A percentile compares a stretch with the other conserved stretches of the same genome.
phyloP scores from a whole-genome alignment of 306 rosid genomes.

The Trifolium dubium region DNA sequence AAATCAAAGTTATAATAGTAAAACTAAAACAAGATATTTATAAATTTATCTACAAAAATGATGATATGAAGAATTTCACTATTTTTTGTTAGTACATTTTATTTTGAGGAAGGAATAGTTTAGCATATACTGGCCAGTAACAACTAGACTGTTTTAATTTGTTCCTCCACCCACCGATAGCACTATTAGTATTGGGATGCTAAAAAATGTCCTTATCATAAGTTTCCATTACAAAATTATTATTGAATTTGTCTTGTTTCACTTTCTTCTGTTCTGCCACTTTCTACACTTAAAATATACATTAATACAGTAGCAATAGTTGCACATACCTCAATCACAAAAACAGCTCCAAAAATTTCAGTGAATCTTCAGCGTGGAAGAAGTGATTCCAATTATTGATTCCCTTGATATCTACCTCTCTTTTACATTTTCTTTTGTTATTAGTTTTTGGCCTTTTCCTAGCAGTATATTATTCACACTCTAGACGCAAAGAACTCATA shows the following conservation, averaged over 20 bases:
- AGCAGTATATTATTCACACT: conserved; percentile 30
- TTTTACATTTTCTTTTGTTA: conserved; percentile 1
- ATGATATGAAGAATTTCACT: neutral
- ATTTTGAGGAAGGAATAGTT: conserved; percentile 13
- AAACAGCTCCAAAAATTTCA: neutral
- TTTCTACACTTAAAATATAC: neutral
- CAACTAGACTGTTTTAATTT: conserved; percentile 7
- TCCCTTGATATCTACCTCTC: conserved; percentile 33
- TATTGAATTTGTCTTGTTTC: neutral
- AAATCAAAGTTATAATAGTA: too few relatives aligned
- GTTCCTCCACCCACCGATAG: conserved; percentile 14
- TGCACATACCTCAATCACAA: conserved; percentile 30
- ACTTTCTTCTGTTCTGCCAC: conserved; percentile 21
- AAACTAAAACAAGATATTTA: too few relatives aligned
- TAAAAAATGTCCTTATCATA: conserved; percentile 17
- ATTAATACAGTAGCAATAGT: neutral
- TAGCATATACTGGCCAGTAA: neutral
- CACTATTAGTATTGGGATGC: conserved; percentile 18
- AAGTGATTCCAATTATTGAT: conserved; percentile 42
- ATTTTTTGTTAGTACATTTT: neutral
- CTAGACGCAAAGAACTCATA: conserved; percentile 15
- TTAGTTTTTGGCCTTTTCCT: neutral
- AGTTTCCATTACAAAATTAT: conserved; percentile 20
- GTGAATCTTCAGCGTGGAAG: conserved; percentile 31
- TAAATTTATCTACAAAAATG: too few relatives aligned